A percentile compares a stretch with the other conserved stretches of the same genome.
phyloP scores from a whole-genome alignment of 2,329 filamentous ascomycete genomes.

The Elsinoe fawcettii region DNA sequence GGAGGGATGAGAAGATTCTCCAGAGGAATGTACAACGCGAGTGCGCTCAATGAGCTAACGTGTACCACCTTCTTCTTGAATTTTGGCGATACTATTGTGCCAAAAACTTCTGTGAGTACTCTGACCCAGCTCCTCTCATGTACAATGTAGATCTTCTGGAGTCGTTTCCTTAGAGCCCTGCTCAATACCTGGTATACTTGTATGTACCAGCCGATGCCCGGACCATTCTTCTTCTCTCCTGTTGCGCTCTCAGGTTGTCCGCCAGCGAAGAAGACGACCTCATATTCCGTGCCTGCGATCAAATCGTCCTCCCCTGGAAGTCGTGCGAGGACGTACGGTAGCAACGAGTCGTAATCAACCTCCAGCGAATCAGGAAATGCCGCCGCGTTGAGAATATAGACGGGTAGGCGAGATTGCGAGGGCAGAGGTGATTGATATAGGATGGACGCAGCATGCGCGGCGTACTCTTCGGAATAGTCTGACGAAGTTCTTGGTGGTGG shows the following conservation, averaged over 20 bases:
- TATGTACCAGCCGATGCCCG: slow-evolving; percentile 50
- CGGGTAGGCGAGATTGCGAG: slow-evolving; percentile 41
- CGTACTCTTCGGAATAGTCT: slow-evolving; percentile 43
- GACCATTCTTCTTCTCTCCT: slow-evolving; percentile 39
- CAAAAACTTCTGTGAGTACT: slow-evolving; percentile 49
- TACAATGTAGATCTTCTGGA: slow-evolving; percentile 50
- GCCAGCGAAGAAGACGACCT: slow-evolving; percentile 52
- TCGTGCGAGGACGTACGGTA: slow-evolving; percentile 49
- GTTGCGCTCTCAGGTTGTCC: slow-evolving; percentile 40
- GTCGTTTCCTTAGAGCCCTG: slow-evolving; percentile 47
- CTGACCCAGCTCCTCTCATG: slow-evolving; percentile 51
- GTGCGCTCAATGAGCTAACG: slow-evolving; percentile 42
- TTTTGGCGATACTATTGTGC: slow-evolving; percentile 50
- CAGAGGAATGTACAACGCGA: slow-evolving; percentile 45
- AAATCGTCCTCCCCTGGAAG: slow-evolving; percentile 50
- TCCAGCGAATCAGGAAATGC: slow-evolving; percentile 49
- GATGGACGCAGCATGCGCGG: slow-evolving; percentile 44
- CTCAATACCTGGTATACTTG: slow-evolving; percentile 51
- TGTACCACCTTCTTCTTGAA: slow-evolving; percentile 52
- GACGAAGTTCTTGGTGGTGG: slow-evolving; percentile 38
- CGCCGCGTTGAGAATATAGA: slow-evolving; percentile 49
- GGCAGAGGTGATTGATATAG: slow-evolving; percentile 47
- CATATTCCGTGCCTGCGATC: slow-evolving; percentile 46
- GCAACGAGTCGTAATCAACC: slow-evolving; percentile 46
- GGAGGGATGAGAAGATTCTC: slow-evolving; percentile 48